Evolutionary conservation across 2,329 filamentous ascomycete genomes (phyloP), one percentile per base, ranked within the genome.

Genomic region (Sarocladium strictum): DNA sequence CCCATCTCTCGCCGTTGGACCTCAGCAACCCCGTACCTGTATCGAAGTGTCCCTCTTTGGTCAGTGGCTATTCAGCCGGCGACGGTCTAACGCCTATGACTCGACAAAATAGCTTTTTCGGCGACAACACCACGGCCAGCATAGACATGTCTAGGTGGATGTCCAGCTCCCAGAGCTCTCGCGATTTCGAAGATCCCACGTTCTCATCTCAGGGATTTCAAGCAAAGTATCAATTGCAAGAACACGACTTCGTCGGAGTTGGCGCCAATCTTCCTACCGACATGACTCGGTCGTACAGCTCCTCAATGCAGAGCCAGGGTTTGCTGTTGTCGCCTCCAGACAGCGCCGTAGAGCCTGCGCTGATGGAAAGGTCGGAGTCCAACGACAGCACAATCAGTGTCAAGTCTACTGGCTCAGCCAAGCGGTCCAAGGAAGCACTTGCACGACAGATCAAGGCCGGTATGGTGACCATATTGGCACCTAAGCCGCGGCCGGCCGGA

Each of bases 351-450:
- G 54, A 58, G 7, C 68, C 70, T 1, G 60, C 67, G 7, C 63
- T 68, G 29, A 78, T 79, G 76, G 72, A 78, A 58, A 72, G 77
- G 9, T 77, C 76, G 1, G 58, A 66, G n/a, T 80, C 78, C 9
- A 74, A 69, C 56, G 65, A 67, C 37, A 76, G 74, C 58, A 59
- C 57, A 7, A 54, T 58, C 5, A 80, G 77, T 60, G 67, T 63
- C 54, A 72, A 65, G 58, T 81, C 78, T 1, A 75, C 60, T 1
- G 66, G 66, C 3, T 80, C 78, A 3, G 64, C 61, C 1, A 74
- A 73, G 33, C 66, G 79, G 11, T 72, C 72, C 26, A 79, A 76
- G 60, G 73, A 78, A 52, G 72, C 77, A 1, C 68, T 75, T 2
- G 67, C 69, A 38, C 72, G 74, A 19, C 75, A 79, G 50, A 71